These are phyloP conservation scores for Physocladia obscura DNA, from an alignment of 192 early-diverging fungal genomes.

Conservation along the genomic window DNA sequence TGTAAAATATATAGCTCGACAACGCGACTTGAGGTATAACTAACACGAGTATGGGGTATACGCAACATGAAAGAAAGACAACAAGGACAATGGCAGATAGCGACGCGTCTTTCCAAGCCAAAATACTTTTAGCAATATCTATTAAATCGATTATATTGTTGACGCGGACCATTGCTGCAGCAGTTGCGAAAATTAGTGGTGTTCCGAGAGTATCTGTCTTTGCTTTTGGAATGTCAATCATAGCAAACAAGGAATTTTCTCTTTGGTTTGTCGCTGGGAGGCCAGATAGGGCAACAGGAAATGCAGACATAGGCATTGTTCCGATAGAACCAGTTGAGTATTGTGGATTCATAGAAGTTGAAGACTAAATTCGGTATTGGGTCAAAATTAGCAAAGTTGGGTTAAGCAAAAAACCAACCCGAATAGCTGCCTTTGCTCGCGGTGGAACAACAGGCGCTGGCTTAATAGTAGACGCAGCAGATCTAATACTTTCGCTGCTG, in stretches of 20 bases:
- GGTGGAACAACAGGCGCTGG: neutral
- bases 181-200: neutral
- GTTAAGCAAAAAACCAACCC: neutral
- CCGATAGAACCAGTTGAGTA: neutral
- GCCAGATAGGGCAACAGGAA: slow-evolving; percentile 13
- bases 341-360: neutral
- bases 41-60: slow-evolving; percentile 6
- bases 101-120: slow-evolving; percentile 12
- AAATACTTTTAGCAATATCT: neutral
- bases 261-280: slow-evolving; percentile 5
- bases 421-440: neutral
- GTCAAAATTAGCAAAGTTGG: neutral
- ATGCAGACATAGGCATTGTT: slow-evolving; percentile 9
- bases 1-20: neutral
- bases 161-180: neutral
- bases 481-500: neutral
- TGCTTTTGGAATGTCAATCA: neutral
- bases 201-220: neutral
- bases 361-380: neutral
- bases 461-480: neutral
- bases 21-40: slow-evolving; percentile 9
- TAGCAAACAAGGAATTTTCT: neutral
- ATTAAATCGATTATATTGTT: neutral
- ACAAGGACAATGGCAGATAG: neutral
- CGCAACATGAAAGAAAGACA: slow-evolving; percentile 5